These are phyloP conservation scores for Immersiella caudata DNA, from an alignment of 495 filamentous ascomycete genomes.

Conservation along the genomic window DNA sequence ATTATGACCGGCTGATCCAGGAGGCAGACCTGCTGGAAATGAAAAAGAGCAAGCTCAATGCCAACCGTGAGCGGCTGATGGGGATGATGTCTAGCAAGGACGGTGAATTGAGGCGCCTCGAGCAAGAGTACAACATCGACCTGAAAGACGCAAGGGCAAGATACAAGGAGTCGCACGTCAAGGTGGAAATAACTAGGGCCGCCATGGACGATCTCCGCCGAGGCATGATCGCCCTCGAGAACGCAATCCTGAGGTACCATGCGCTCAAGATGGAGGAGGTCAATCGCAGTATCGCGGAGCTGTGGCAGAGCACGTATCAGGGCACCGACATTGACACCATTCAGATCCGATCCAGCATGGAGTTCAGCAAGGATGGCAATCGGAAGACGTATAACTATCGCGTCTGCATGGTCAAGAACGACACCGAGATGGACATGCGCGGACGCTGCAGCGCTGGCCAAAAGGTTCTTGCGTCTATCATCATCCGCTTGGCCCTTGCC, in stretches of 20 bases:
- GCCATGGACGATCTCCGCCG: constrained; percentile 86
- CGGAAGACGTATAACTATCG: constrained; percentile 95
- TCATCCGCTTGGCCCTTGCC: constrained; percentile 93
- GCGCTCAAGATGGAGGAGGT: constrained; percentile 97
- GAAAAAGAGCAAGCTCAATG: constrained; percentile 61
- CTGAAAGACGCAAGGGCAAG: constrained; percentile 81
- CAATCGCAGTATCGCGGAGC: constrained; percentile 89
- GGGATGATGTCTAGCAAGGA: constrained; percentile 82
- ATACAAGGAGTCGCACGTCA: constrained; percentile 87
- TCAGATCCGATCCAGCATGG: constrained; percentile 87
- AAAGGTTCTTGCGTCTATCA: constrained; percentile 94
- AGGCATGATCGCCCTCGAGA: constrained; percentile 79
- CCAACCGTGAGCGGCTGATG: constrained; percentile 57
- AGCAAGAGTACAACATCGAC: constrained; percentile 79
- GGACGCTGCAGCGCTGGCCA: constrained; percentile 96
- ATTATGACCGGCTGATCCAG: constrained; percentile 70
- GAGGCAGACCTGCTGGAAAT: constrained; percentile 66
- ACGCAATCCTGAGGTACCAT: constrained; percentile 97
- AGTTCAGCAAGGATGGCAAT: constrained; percentile 57
- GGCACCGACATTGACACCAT: constrained; percentile 98
- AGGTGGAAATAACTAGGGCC: constrained; percentile 89
- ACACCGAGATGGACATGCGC: constrained; percentile 99
- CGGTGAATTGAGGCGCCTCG: constrained; percentile 66
- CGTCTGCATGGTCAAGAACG: constrained; percentile 96
- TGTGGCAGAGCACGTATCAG: constrained; percentile 96